A percentile compares a stretch with the other conserved stretches of the same genome.
Evolutionary conservation across 73 alveolate genomes (phyloP).

Genomic region (Diophrys sp.): DNA sequence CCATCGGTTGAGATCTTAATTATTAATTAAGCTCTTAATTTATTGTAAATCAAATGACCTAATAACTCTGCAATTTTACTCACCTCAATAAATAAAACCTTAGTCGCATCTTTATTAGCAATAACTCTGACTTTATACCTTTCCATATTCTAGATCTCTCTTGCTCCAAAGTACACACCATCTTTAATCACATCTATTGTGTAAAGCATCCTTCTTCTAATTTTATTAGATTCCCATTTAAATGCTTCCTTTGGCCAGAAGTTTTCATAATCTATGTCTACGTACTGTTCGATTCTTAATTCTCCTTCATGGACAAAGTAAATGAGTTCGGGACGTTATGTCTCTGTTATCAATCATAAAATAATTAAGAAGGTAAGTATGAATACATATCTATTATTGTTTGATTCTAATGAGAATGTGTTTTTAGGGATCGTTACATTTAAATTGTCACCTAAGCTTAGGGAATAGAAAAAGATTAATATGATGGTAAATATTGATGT

Average conservation of each 20-base stretch:
- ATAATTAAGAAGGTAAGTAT: no score
- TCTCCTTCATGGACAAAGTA: slow-evolving; percentile 1
- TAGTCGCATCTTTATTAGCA: slow-evolving; percentile 14
- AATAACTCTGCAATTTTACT: slow-evolving; percentile 7
- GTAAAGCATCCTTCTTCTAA: slow-evolving; percentile 18
- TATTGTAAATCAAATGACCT: not conserved
- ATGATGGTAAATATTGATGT: no score
- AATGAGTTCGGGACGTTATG: not conserved
- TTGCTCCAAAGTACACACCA: slow-evolving; percentile 35
- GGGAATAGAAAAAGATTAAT: no score
- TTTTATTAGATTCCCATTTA: slow-evolving; percentile 24
- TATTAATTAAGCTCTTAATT: no score
- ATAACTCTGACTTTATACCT: slow-evolving; percentile 19
- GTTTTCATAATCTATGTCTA: slow-evolving; percentile 31
- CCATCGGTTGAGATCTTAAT: not conserved
- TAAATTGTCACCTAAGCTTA: no score
- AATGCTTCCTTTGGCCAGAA: slow-evolving; percentile 45
- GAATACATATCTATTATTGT: no score
- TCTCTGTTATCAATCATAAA: not conserved
- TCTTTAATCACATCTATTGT: slow-evolving; percentile 16
- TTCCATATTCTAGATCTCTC: slow-evolving; percentile 18
- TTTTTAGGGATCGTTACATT: no score
- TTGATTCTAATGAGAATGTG: no score
- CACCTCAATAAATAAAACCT: slow-evolving; percentile 18
- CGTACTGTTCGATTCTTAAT: slow-evolving; percentile 27